phyloP scores from a whole-genome alignment of 202 grass and related monocot genomes.

The Carex arenaria region DNA sequence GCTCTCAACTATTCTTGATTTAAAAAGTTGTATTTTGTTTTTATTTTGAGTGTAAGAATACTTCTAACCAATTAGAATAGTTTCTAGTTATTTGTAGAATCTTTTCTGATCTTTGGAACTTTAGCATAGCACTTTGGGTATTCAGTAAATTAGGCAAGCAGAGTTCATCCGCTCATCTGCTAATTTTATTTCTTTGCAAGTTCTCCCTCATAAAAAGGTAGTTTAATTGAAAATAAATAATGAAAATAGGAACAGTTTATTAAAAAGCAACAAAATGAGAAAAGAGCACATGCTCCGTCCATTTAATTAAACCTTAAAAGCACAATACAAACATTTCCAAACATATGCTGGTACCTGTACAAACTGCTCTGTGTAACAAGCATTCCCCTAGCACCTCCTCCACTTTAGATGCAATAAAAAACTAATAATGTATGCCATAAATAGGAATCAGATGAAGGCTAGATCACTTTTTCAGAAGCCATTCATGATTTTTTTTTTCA shows the following conservation, averaged over 20 bases:
- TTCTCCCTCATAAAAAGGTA: not conserved
- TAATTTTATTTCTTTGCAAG: not conserved
- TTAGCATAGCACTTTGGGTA: not conserved
- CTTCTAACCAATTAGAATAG: not conserved
- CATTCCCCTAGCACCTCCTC: not conserved
- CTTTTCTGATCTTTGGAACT: not conserved
- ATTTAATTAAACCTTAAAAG: slow-evolving; percentile 1
- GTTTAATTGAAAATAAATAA: not conserved
- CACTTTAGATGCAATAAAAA: not conserved
- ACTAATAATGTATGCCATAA: not conserved
- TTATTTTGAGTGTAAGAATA: slow-evolving; percentile 4
- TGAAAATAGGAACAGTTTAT: not conserved
- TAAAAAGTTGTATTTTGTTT: not conserved
- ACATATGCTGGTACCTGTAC: slow-evolving; percentile 11
- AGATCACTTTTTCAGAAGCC: not conserved
- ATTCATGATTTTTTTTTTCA: not conserved
- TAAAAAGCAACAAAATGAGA: not conserved
- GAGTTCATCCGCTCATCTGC: not conserved
- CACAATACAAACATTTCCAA: not conserved
- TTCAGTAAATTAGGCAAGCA: not conserved
- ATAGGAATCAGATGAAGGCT: not conserved
- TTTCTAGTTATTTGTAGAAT: not conserved
- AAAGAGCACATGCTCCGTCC: not conserved
- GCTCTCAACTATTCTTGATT: not conserved
- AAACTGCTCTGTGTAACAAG: not conserved